Percentiles rank a stretch among this genome's conserved stretches.
Evolutionary conservation across 164 flowering plant species (phyloP).

Genomic region (Paratinospora sagittata): DNA sequence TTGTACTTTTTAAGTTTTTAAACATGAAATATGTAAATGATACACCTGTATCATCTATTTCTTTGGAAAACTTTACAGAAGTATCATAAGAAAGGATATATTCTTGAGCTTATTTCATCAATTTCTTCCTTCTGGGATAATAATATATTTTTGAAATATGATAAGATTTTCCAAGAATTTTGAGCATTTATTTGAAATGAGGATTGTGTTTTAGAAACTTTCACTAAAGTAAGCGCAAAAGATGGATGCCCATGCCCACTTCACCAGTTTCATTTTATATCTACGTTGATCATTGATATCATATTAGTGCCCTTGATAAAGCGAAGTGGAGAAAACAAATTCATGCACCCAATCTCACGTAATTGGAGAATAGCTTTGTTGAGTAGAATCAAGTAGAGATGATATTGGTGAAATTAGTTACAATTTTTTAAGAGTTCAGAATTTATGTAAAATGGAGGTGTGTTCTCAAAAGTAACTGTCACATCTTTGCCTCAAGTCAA

Average conservation of each 20-base stretch:
- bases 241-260: not conserved
- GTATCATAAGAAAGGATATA: not conserved
- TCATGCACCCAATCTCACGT: no score
- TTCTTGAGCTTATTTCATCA: not conserved
- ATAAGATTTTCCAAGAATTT: not conserved
- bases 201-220: not conserved
- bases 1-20: not conserved
- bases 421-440: not conserved
- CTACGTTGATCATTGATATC: not conserved
- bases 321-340: no score
- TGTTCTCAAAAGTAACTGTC: not conserved
- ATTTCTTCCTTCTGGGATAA: not conserved
- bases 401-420: no score
- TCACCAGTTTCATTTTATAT: not conserved
- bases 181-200: not conserved
- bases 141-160: not conserved
- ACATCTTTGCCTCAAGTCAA: not conserved
- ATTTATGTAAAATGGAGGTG: not conserved
- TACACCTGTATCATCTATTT: not conserved
- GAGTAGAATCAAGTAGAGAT: no score
- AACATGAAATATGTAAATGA: not conserved
- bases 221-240: not conserved
- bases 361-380: no score
- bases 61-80: not conserved
- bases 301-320: not conserved